Conservation (phyloP, 768 basidiomycete species). For the Leccinum imitatum region DNA sequence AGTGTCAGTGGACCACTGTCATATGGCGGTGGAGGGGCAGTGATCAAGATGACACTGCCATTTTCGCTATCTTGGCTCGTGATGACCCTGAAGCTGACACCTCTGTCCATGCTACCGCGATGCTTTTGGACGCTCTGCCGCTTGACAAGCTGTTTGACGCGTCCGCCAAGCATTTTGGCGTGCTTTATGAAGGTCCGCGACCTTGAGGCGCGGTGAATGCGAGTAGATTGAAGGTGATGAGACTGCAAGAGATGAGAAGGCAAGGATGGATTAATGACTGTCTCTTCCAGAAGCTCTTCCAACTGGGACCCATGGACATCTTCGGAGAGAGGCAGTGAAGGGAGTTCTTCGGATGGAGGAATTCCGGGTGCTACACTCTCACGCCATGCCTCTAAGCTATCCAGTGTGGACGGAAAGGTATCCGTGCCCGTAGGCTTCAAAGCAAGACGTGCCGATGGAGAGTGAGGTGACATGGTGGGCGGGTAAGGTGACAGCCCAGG, state of each 20-base stretch:
- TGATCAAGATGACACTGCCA: conserved; percentile 32
- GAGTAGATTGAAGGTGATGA: conserved; percentile 1
- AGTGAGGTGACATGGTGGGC: conserved; percentile 13
- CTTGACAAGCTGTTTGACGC: conserved; percentile 28
- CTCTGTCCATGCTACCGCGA: conserved; percentile 22
- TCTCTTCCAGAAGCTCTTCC: conserved; percentile 12
- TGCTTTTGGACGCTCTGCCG: conserved; percentile 13
- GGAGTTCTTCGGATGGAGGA: conserved; percentile 18
- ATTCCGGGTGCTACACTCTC: conserved; percentile 20
- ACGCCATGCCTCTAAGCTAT: conserved; percentile 31
- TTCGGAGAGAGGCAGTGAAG: conserved; percentile 15
- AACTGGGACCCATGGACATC: conserved; percentile 3
- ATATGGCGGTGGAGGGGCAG: conserved; percentile 30
- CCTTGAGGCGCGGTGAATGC: conserved; percentile 7
- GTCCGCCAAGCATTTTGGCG: conserved; percentile 29
- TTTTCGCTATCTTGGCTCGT: conserved; percentile 30
- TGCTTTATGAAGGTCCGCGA: conserved; percentile 24
- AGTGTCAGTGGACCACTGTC: conserved; percentile 9
- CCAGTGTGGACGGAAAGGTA: conserved; percentile 32
- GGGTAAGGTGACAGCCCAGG: conserved; percentile 11
- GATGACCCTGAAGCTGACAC: conserved; percentile 18
- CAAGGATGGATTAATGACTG: conserved; percentile 4
- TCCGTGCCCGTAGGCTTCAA: conserved; percentile 31
- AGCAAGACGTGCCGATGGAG: conserved; percentile 17
- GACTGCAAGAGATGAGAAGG: conserved; percentile 10